Conservation (phyloP, 306 rosid species). For the Sesbania bispinosa region DNA sequence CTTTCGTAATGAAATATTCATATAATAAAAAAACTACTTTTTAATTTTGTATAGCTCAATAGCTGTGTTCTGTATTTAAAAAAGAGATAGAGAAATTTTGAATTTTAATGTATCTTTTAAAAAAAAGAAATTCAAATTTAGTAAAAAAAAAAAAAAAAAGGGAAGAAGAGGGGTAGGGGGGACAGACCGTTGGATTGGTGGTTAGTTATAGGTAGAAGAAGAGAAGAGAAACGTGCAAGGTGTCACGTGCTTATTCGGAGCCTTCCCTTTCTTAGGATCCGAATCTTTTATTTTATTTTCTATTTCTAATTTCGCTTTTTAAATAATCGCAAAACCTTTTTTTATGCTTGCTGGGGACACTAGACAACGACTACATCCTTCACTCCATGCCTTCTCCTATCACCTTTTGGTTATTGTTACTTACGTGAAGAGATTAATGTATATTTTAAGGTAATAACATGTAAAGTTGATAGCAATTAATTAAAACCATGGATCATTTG, state of each 20-base stretch:
- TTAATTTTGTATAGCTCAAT: background rate
- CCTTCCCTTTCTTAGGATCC: slow-evolving; percentile 1
- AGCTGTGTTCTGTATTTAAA: background rate
- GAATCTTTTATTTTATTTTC: background rate
- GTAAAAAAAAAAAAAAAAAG: too few relatives aligned
- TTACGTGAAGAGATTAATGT: background rate
- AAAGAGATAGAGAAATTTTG: background rate
- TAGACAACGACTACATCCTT: background rate
- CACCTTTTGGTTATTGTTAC: background rate
- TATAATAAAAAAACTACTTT: background rate
- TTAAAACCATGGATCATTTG: too few relatives aligned
- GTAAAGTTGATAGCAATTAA: too few relatives aligned
- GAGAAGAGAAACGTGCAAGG: slow-evolving; percentile 26
- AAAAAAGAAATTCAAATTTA: background rate
- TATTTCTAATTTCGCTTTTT: background rate
- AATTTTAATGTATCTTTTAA: background rate
- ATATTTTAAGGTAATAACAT: background rate
- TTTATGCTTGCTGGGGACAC: background rate
- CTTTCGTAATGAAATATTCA: background rate
- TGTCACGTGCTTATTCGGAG: slow-evolving; percentile 28
- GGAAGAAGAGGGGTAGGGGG: slow-evolving; percentile 11
- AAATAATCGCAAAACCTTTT: background rate
- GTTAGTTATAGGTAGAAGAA: slow-evolving; percentile 21
- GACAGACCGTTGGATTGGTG: slow-evolving; percentile 37
- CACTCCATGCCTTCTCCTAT: background rate